phyloP scores from a whole-genome alignment of 768 basidiomycete genomes.

The Amanita jacksonii region DNA sequence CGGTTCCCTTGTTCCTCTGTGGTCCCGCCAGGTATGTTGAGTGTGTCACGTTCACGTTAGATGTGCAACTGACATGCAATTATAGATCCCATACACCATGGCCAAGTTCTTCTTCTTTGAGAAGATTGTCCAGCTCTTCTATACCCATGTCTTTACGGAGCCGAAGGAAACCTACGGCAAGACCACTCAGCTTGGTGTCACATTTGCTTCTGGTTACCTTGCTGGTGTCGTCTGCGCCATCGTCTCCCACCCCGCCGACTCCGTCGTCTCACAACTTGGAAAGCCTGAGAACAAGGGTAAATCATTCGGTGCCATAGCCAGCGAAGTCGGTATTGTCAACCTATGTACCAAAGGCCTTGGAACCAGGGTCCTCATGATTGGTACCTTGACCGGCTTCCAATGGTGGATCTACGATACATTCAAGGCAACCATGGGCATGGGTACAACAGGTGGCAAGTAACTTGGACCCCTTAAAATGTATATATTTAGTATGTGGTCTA shows the following conservation, averaged over 20 bases:
- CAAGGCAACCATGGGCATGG: slow-evolving; percentile 77
- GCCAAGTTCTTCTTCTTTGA: slow-evolving; percentile 98
- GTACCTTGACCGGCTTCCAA: slow-evolving; percentile 68
- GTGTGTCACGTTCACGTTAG: slow-evolving; percentile 1
- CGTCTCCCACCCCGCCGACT: slow-evolving; percentile 95
- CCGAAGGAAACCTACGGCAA: slow-evolving; percentile 76
- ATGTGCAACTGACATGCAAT: neutral
- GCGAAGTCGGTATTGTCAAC: slow-evolving; percentile 53
- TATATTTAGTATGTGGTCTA: slow-evolving; percentile 2
- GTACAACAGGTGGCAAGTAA: slow-evolving; percentile 85
- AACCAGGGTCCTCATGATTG: slow-evolving; percentile 82
- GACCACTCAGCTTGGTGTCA: slow-evolving; percentile 80
- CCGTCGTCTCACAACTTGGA: slow-evolving; percentile 87
- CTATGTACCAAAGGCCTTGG: slow-evolving; percentile 83
- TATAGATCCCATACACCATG: slow-evolving; percentile 94
- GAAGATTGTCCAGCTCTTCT: slow-evolving; percentile 79
- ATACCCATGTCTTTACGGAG: slow-evolving; percentile 75
- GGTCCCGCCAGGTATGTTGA: slow-evolving; percentile 70
- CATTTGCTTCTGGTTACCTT: slow-evolving; percentile 86
- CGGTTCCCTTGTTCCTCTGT: slow-evolving; percentile 76
- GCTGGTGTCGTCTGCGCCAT: slow-evolving; percentile 94
- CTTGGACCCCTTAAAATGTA: neutral
- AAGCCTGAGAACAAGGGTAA: slow-evolving; percentile 84
- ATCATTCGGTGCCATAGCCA: slow-evolving; percentile 56
- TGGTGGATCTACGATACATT: slow-evolving; percentile 93